These are phyloP conservation scores for Leptomonas pyrrhocoris DNA, from an alignment of 208 protist genomes.

Conservation along the genomic window DNA sequence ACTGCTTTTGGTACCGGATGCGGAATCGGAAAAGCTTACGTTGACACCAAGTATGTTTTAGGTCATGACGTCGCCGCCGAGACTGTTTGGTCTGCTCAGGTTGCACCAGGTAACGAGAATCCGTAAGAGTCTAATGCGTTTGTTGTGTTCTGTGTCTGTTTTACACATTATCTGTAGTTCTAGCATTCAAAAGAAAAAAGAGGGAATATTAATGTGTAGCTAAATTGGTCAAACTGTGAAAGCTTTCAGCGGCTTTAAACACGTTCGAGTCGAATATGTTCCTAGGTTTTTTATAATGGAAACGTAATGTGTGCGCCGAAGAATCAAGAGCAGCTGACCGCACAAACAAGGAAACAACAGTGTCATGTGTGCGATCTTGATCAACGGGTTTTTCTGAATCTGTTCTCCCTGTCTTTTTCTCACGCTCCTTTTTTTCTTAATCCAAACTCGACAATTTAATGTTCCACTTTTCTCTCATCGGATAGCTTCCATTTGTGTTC, in stretches of 20 bases:
- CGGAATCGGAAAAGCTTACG: constrained; percentile 85
- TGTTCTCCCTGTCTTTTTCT: neutral
- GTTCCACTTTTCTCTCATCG: neutral
- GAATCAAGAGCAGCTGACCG: no score
- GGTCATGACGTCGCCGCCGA: constrained; percentile 79
- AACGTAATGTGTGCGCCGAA: no score
- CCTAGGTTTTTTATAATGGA: no score
- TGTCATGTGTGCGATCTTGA: no score
- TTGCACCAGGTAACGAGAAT: constrained; percentile 31
- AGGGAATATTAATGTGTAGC: neutral
- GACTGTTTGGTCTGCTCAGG: constrained; percentile 69
- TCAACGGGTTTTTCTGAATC: no score
- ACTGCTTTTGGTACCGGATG: constrained; percentile 77
- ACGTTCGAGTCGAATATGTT: no score
- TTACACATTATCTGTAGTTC: constrained; percentile 19
- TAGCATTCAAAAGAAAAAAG: constrained; percentile 16
- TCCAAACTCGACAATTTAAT: neutral
- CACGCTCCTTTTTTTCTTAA: neutral
- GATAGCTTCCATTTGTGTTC: neutral
- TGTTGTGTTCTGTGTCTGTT: neutral
- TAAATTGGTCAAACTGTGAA: neutral
- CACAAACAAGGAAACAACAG: no score
- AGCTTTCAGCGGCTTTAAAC: neutral
- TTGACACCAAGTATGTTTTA: constrained; percentile 84
- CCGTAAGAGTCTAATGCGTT: neutral